Percentiles rank a stretch among this genome's conserved stretches.
Evolutionary conservation across 176 grass and related monocot species (phyloP).

Genomic region (Ensete ventricosum): DNA sequence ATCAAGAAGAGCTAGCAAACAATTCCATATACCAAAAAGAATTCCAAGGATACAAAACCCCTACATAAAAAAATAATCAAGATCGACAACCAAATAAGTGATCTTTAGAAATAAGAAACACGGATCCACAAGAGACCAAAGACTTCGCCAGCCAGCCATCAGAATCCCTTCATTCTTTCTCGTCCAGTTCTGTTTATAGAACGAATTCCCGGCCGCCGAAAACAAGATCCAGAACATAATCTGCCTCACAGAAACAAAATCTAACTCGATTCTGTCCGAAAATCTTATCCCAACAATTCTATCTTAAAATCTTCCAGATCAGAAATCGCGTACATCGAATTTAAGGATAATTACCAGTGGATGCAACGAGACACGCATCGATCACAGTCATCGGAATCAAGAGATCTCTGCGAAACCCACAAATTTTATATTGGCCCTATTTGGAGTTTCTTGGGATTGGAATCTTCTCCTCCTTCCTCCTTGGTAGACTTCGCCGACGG

Average conservation of each 20-base stretch:
- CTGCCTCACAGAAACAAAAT: not conserved
- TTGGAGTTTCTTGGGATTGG: not conserved
- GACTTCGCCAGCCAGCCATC: not conserved
- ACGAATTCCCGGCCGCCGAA: not conserved
- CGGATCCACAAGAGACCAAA: not conserved
- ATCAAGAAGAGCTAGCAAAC: not conserved
- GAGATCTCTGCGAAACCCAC: not conserved
- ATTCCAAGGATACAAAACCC: not conserved
- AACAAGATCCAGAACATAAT: not conserved
- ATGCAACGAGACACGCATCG: not conserved
- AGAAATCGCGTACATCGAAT: not conserved
- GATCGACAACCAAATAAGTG: not conserved
- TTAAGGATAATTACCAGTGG: not conserved
- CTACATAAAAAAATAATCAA: not conserved
- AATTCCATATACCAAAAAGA: not conserved
- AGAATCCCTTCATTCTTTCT: not conserved
- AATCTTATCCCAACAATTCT: not conserved
- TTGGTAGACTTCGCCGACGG: not conserved
- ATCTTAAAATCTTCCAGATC: not conserved
- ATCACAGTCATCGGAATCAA: not conserved
- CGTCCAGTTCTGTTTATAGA: not conserved
- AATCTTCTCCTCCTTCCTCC: not conserved
- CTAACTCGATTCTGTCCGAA: not conserved
- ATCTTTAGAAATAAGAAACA: not conserved
- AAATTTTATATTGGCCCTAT: not conserved